Evolutionary conservation across 495 filamentous ascomycete species (phyloP), one percentile per base, ranked within the genome.

Genomic region (Aspergillus homomorphus): DNA sequence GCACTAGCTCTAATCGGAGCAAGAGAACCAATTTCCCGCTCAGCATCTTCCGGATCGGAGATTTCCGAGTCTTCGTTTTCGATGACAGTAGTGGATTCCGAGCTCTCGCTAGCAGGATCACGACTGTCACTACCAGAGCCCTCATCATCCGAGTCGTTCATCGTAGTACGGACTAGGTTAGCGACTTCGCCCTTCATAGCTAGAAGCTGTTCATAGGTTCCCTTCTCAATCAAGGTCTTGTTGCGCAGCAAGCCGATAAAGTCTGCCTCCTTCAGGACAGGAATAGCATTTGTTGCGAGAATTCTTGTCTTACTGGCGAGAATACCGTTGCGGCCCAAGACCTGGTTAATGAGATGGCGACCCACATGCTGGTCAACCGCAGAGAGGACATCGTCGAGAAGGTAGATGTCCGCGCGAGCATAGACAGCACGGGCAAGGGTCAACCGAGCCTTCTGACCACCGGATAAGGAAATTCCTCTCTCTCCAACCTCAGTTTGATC

Each of bases 321-420:
- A 18, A 99, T 80, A 56, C 95, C 95, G 51, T 86, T 87, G 6
- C 84, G 76, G 10, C 95, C 94, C 43, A 99, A 83, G 9, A 99
- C 95, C 61, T 90, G 88, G 68, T 97, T 87, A 62, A 97, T 97
- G 45, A 99, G 77, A 71, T 98, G 95, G 54, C 91, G 82, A 30
- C 95, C 95, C 54, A 99, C 95, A 69, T 99, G 95, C 61, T 96
- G 94, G 73, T 99, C 95, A 18, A 99, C 95, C 1, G 95, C 94
- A 22, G 93, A 97, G 19, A 99, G 79, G 57, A 89, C 87, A 69
- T 99, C 95, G 65, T 99, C 95, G 6, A 99, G 78, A 14, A 99
- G 76, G 63, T 98, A 99, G 57, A 99, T 84, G 73, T 99, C 95
- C n/a, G 94, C 90, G 61, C 95, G 84, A 56, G 95, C 93, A 69